Conservation (phyloP, 495 filamentous ascomycete species). For the Tuber calosporum region DNA sequence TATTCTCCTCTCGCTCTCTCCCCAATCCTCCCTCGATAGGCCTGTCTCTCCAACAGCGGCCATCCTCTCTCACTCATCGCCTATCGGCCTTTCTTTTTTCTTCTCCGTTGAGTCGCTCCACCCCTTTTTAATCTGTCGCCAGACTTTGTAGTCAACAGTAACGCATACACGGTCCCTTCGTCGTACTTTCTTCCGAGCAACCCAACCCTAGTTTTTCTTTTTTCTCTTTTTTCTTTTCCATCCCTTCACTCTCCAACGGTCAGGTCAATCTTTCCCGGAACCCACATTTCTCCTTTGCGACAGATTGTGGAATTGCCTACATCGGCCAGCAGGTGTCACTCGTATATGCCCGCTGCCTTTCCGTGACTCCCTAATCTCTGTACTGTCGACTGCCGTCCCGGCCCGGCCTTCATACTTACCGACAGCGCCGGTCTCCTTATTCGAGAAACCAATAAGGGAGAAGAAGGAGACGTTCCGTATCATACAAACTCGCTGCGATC, state of each 20-base stretch:
- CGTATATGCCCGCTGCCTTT: neutral
- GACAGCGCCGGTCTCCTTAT: conserved; percentile 33
- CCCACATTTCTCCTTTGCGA: conserved; percentile 12
- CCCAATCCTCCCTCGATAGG: conserved; percentile 9
- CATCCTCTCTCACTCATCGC: conserved; percentile 51
- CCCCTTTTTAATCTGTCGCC: conserved; percentile 35
- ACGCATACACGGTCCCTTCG: conserved; percentile 40
- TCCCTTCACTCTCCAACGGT: conserved; percentile 37
- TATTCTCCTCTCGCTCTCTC: conserved; percentile 2
- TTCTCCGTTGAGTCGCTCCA: conserved; percentile 41
- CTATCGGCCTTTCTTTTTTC: conserved; percentile 42
- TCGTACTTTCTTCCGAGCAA: conserved; percentile 28
- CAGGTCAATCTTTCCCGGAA: conserved; percentile 36
- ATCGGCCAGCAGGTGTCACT: neutral
- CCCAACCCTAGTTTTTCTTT: neutral
- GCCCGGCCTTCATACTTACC: conserved; percentile 39
- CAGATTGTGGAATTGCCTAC: neutral
- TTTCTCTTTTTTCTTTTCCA: conserved; percentile 7
- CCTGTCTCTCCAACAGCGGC: conserved; percentile 52
- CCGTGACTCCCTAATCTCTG: conserved; percentile 4
- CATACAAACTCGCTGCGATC: conserved; percentile 30
- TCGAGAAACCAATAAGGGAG: neutral
- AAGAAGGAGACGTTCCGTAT: neutral
- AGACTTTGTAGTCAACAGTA: conserved; percentile 35
- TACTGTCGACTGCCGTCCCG: conserved; percentile 33